phyloP scores from a whole-genome alignment of 2,329 filamentous ascomycete species.

The Beauveria varroae region DNA sequence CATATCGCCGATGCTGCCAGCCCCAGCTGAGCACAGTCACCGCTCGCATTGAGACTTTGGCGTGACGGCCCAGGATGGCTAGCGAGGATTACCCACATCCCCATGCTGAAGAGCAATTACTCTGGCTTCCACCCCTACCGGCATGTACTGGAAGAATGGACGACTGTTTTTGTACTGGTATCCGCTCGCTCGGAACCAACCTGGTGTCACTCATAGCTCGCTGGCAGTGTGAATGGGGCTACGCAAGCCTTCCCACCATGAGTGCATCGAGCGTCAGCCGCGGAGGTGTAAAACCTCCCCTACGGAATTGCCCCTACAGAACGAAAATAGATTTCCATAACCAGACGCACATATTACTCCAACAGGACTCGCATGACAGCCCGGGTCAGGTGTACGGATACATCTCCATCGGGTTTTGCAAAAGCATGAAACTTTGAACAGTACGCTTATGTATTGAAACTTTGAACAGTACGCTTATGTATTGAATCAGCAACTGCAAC shows the following conservation, averaged over 20 bases:
- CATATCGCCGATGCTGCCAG: slow-evolving; percentile 10
- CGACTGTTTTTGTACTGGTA: too few species aligned
- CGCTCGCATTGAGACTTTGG: background rate
- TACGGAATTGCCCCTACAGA: too few species aligned
- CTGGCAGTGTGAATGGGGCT: background rate
- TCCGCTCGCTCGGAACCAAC: background rate
- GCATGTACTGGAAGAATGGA: background rate
- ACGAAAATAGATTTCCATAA: background rate
- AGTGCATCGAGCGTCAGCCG: too few species aligned
- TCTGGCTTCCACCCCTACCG: background rate
- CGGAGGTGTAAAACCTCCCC: too few species aligned
- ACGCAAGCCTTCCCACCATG: too few species aligned
- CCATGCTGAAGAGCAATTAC: background rate
- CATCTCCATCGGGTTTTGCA: background rate
- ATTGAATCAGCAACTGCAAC: background rate
- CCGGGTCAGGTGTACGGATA: background rate
- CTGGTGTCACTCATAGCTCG: background rate
- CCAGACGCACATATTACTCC: too few species aligned
- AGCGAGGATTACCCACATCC: background rate
- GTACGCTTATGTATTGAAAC: background rate
- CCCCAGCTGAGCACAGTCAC: slow-evolving; percentile 10
- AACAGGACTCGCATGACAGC: too few species aligned
- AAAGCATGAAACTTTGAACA: background rate
- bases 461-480: too few species aligned
- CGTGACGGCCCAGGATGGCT: background rate